Evolutionary conservation across 2,329 filamentous ascomycete genomes (phyloP).

Genomic region (Delphinella strobiligena): DNA sequence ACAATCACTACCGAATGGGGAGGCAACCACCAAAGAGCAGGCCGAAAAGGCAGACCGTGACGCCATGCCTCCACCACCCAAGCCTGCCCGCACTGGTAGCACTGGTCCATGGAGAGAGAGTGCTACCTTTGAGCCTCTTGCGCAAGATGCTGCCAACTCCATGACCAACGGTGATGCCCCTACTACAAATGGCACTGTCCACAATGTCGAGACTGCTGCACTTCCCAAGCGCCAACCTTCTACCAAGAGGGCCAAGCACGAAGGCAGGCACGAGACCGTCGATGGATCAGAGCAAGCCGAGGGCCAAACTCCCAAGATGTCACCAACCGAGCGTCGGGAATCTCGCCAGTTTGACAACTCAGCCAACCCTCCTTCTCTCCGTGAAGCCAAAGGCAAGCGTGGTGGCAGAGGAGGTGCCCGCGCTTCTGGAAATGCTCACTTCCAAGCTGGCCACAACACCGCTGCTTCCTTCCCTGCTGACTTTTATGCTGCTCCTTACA

Average conservation of each 20-base stretch:
- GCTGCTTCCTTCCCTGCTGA: slow-evolving; percentile 14
- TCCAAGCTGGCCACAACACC: slow-evolving; percentile 17
- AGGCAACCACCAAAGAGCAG: slow-evolving; percentile 3
- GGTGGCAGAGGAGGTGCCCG: slow-evolving; percentile 21
- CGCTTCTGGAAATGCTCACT: slow-evolving; percentile 20
- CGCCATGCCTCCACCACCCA: slow-evolving; percentile 15
- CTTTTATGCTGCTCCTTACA: slow-evolving; percentile 11
- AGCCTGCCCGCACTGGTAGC: slow-evolving; percentile 12
- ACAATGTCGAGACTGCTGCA: neutral
- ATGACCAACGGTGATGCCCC: neutral
- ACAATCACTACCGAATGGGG: slow-evolving; percentile 8
- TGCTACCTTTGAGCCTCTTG: neutral
- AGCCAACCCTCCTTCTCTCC: slow-evolving; percentile 2
- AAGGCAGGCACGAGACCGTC: slow-evolving; percentile 9
- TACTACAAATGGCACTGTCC: slow-evolving; percentile 1
- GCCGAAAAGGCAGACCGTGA: slow-evolving; percentile 17
- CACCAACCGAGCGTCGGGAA: slow-evolving; percentile 3
- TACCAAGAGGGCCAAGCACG: slow-evolving; percentile 11
- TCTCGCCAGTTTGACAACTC: neutral
- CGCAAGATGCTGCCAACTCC: neutral
- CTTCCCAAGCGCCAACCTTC: slow-evolving; percentile 4
- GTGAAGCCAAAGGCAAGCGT: slow-evolving; percentile 13
- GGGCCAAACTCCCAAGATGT: slow-evolving; percentile 1
- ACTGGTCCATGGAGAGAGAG: neutral
- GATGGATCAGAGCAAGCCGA: neutral